Evolutionary conservation across 768 basidiomycete genomes (phyloP).

Genomic region (Lactarius akahatsu): DNA sequence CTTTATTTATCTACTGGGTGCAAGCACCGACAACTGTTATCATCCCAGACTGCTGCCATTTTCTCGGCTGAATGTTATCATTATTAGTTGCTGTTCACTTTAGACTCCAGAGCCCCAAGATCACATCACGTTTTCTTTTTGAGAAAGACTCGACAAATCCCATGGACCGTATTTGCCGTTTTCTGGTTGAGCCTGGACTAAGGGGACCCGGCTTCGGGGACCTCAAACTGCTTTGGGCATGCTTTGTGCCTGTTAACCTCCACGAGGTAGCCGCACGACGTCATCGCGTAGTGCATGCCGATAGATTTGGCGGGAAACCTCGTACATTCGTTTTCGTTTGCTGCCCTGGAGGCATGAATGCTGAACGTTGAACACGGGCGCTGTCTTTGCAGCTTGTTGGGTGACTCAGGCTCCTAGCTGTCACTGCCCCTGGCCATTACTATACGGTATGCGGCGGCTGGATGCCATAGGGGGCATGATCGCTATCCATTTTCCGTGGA

Average conservation of each 20-base stretch:
- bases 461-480: too few species aligned
- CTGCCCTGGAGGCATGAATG: neutral
- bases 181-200: neutral
- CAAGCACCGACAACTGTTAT: neutral
- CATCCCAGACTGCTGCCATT: neutral
- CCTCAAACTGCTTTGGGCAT: neutral
- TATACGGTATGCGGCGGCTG: neutral
- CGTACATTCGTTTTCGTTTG: neutral
- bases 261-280: neutral
- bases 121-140: neutral
- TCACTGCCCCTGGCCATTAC: neutral
- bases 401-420: neutral
- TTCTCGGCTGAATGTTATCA: neutral
- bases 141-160: neutral
- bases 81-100: neutral
- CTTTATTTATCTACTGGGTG: neutral
- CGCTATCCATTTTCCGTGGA: neutral
- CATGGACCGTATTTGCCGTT: neutral
- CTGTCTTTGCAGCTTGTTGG: neutral
- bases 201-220: neutral
- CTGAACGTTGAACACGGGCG: neutral
- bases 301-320: neutral
- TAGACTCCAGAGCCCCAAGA: neutral
- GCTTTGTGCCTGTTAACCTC: neutral
- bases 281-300: neutral